Evolutionary conservation across 192 early-diverging fungal genomes (phyloP).

Genomic region (Coemansia sp.): DNA sequence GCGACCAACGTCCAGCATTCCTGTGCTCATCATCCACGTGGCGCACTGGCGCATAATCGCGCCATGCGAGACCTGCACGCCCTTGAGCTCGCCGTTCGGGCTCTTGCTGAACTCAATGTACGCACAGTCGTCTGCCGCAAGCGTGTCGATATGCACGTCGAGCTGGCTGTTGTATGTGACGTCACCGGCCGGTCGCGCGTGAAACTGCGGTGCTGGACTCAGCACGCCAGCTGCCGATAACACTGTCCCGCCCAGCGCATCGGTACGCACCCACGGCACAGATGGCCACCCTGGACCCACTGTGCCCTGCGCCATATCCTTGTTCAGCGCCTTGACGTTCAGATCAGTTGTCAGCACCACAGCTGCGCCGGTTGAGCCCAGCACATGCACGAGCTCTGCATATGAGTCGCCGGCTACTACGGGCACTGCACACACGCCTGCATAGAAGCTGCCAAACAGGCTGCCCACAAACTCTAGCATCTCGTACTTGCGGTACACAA

Average conservation of each 20-base stretch:
- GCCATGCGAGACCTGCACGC: conserved; percentile 73
- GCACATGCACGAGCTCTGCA: conserved; percentile 72
- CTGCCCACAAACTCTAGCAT: conserved; percentile 80
- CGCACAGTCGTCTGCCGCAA: conserved; percentile 60
- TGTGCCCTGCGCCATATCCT: conserved; percentile 59
- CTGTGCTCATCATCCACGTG: conserved; percentile 43
- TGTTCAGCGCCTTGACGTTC: conserved; percentile 69
- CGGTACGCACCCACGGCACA: conserved; percentile 82
- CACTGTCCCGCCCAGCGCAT: conserved; percentile 64
- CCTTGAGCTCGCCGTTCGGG: conserved; percentile 80
- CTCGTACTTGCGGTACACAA: conserved; percentile 80
- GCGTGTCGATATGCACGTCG: conserved; percentile 21
- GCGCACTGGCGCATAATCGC: conserved; percentile 73
- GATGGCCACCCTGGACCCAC: conserved; percentile 65
- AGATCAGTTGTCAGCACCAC: conserved; percentile 82
- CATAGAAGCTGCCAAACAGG: conserved; percentile 78
- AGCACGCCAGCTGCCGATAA: conserved; percentile 44
- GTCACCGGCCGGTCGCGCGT: conserved; percentile 20
- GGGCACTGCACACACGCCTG: conserved; percentile 80
- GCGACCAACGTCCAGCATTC: conserved; percentile 47
- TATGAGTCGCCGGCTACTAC: conserved; percentile 80
- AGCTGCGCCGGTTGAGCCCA: conserved; percentile 63
- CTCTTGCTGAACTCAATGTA: conserved; percentile 86
- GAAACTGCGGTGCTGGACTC: conserved; percentile 25
- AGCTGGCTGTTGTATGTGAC: conserved; percentile 12